These are phyloP conservation scores for Isoetes taiwanensis DNA, from an alignment of 75 land plant species.

Conservation along the genomic window DNA sequence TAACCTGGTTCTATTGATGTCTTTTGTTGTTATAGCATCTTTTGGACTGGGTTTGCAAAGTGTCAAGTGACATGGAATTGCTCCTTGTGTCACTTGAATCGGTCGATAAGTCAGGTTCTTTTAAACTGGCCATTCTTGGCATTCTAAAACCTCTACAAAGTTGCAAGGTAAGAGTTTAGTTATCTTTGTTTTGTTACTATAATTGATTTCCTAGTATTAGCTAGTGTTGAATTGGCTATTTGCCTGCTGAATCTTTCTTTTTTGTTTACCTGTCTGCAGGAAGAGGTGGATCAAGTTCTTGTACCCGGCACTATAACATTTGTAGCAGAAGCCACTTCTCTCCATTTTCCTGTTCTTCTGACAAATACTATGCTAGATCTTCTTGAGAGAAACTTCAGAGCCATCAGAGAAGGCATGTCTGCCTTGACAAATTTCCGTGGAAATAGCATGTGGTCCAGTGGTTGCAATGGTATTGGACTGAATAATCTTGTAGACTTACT, in stretches of 20 bases:
- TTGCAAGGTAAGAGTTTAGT: neutral
- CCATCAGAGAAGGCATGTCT: neutral
- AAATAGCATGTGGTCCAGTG: neutral
- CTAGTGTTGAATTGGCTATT: neutral
- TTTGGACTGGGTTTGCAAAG: neutral
- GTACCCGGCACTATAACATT: slow-evolving; percentile 9
- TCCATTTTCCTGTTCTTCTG: slow-evolving; percentile 11
- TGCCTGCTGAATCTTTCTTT: neutral
- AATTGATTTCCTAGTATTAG: neutral
- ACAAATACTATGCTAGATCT: slow-evolving; percentile 10
- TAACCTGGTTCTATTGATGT: neutral
- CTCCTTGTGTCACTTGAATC: neutral
- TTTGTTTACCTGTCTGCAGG: slow-evolving; percentile 8
- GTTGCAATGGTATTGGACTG: slow-evolving; percentile 1
- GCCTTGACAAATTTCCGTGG: neutral
- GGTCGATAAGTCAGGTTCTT: slow-evolving; percentile 26
- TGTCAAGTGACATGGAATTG: neutral
- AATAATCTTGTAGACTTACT: neutral
- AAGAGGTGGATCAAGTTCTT: slow-evolving; percentile 9
- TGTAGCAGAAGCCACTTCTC: neutral
- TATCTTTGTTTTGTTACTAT: neutral
- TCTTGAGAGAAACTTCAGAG: neutral
- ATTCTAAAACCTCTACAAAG: slow-evolving; percentile 18
- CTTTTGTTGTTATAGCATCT: neutral
- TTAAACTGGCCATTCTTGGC: slow-evolving; percentile 39